Evolutionary conservation across 2,329 filamentous ascomycete genomes (phyloP).

Genomic region (Alternaria infectoria): DNA sequence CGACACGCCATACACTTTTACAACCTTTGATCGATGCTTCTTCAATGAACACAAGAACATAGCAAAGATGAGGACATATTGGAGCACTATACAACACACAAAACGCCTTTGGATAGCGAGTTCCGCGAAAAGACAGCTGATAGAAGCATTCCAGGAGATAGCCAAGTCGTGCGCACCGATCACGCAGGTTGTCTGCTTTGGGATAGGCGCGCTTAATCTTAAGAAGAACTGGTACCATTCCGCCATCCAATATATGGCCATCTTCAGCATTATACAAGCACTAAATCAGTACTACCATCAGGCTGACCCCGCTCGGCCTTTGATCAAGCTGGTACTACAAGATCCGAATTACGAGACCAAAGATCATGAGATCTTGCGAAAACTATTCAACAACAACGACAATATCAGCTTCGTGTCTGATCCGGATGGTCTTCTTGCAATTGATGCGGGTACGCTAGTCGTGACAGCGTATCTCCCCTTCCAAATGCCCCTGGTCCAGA

Average conservation of each 20-base stretch:
- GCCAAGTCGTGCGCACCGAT: neutral
- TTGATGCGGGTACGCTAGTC: constrained; percentile 23
- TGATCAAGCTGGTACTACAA: constrained; percentile 19
- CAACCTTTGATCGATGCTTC: neutral
- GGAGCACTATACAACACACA: neutral
- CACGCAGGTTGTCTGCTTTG: constrained; percentile 21
- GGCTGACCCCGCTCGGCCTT: neutral
- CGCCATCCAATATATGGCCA: constrained; percentile 20
- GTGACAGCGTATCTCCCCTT: constrained; percentile 17
- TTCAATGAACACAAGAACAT: neutral
- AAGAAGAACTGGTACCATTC: constrained; percentile 3
- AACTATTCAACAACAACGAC: neutral
- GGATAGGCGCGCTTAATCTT: constrained; percentile 11
- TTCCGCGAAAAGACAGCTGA: neutral
- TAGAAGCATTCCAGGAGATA: neutral
- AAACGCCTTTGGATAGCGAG: constrained; percentile 1
- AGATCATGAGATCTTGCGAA: constrained; percentile 7
- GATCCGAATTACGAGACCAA: constrained; percentile 20
- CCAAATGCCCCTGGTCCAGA: constrained; percentile 22
- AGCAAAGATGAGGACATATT: neutral
- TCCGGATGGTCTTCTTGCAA: constrained; percentile 22
- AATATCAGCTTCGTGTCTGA: constrained; percentile 12
- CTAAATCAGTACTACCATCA: constrained; percentile 1
- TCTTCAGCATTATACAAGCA: constrained; percentile 14
- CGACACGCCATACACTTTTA: neutral